phyloP scores from a whole-genome alignment of 2,329 filamentous ascomycete genomes.

The Emmonsiellopsis sp. region DNA sequence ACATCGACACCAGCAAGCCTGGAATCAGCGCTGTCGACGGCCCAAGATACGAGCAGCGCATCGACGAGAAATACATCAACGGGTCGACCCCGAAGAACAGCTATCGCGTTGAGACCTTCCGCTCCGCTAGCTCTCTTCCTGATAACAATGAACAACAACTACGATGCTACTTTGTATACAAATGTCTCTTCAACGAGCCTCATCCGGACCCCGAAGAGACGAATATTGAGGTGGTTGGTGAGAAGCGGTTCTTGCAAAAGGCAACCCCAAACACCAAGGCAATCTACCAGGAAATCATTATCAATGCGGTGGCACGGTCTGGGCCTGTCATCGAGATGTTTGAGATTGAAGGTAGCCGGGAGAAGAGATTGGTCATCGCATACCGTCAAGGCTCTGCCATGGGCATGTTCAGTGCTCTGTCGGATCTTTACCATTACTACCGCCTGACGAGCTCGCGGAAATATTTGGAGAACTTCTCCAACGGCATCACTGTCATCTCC shows the following conservation, averaged over 20 bases:
- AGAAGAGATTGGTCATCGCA: slow-evolving; percentile 89
- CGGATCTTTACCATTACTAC: slow-evolving; percentile 97
- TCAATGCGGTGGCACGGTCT: slow-evolving; percentile 70
- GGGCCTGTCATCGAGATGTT: slow-evolving; percentile 97
- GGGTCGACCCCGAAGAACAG: slow-evolving; percentile 59
- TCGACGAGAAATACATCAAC: slow-evolving; percentile 93
- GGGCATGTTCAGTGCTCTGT: slow-evolving; percentile 89
- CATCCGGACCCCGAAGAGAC: slow-evolving; percentile 69
- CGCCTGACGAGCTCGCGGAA: slow-evolving; percentile 92
- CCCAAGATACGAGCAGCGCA: slow-evolving; percentile 84
- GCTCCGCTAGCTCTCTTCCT: slow-evolving; percentile 73
- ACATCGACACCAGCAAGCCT: slow-evolving; percentile 93
- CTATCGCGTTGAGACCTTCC: slow-evolving; percentile 96
- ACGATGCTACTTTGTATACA: slow-evolving; percentile 98
- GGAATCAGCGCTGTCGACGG: slow-evolving; percentile 67
- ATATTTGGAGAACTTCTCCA: slow-evolving; percentile 98
- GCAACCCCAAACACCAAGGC: slow-evolving; percentile 91
- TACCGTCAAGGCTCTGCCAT: slow-evolving; percentile 89
- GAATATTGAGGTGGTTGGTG: slow-evolving; percentile 80
- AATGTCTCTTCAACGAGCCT: slow-evolving; percentile 77
- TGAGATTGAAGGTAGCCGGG: slow-evolving; percentile 79
- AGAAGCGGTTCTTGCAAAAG: slow-evolving; percentile 90
- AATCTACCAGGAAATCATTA: slow-evolving; percentile 90
- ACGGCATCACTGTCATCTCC: slow-evolving; percentile 94
- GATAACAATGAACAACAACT: slow-evolving; percentile 68